Conservation (phyloP, 1,139 yeast species). For the Yamadazyma triangularis region DNA sequence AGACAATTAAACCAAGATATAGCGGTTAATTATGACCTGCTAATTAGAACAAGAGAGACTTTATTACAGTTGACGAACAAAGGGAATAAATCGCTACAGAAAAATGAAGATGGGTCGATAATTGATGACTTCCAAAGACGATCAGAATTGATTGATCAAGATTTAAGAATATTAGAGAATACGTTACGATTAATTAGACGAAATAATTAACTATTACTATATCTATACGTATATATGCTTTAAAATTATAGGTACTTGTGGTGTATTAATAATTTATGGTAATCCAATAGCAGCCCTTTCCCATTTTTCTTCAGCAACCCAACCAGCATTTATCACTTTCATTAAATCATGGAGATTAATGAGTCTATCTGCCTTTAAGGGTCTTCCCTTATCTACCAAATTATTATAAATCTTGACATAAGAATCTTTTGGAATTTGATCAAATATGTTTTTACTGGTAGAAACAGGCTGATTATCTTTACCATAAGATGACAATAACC, state of each 20-base stretch:
- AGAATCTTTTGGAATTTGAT: constrained; percentile 41
- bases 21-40: constrained; percentile 19
- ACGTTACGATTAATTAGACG: constrained; percentile 18
- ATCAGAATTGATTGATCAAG: constrained; percentile 42
- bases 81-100: constrained; percentile 12
- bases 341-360: constrained; percentile 59
- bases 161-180: constrained; percentile 43
- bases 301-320: constrained; percentile 65
- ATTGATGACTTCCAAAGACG: constrained; percentile 37
- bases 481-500: constrained; percentile 33
- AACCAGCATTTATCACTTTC: constrained; percentile 61
- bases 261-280: constrained; percentile 14
- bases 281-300: constrained; percentile 51
- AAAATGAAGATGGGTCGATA: constrained; percentile 10
- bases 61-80: constrained; percentile 17
- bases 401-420: constrained; percentile 54
- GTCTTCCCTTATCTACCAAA: constrained; percentile 55
- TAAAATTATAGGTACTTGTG: too few species aligned
- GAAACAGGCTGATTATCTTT: constrained; percentile 14
- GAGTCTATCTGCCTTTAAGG: constrained; percentile 44
- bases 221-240: too few species aligned
- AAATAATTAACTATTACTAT: too few species aligned
- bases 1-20: constrained; percentile 29
- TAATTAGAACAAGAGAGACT: constrained; percentile 18
- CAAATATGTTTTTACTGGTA: constrained; percentile 23